Evolutionary conservation across 306 rosid species (phyloP).

Genomic region (Ceratonia siliqua): DNA sequence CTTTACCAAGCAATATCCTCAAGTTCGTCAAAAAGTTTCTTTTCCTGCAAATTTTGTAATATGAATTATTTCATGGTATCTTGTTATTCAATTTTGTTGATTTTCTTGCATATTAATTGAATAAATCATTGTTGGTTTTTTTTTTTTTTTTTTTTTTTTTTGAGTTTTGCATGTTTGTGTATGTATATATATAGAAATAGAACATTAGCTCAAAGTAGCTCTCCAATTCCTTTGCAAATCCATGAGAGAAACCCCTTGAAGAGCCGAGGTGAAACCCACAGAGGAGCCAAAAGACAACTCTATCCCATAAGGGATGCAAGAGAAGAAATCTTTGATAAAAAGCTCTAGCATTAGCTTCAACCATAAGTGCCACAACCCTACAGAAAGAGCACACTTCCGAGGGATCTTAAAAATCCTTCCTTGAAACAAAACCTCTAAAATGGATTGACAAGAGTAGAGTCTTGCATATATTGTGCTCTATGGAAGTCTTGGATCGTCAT

Average conservation of each 20-base stretch:
- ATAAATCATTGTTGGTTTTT: too few relatives aligned
- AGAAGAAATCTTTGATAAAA: not conserved
- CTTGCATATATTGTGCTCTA: constrained; percentile 12
- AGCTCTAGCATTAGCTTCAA: not conserved
- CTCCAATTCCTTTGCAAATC: not conserved
- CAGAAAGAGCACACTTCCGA: not conserved
- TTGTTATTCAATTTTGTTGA: too few relatives aligned
- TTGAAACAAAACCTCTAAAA: not conserved
- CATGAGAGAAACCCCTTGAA: not conserved
- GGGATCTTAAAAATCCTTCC: not conserved
- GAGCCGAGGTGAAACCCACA: not conserved
- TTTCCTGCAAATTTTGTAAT: constrained; percentile 11
- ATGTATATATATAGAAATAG: not conserved
- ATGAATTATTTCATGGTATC: too few relatives aligned
- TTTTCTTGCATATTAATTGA: not conserved
- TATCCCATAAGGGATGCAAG: not conserved
- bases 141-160: too few relatives aligned
- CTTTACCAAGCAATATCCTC: not conserved
- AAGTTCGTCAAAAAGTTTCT: not conserved
- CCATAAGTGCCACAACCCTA: not conserved
- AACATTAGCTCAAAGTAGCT: not conserved
- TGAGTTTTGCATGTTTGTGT: not conserved
- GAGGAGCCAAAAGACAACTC: not conserved
- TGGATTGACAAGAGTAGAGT: not conserved
- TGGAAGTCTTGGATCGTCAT: constrained; percentile 1